These are phyloP conservation scores for Ceratobasidium sp. DNA, from an alignment of 1,284 basidiomycete genomes.

Conservation along the genomic window DNA sequence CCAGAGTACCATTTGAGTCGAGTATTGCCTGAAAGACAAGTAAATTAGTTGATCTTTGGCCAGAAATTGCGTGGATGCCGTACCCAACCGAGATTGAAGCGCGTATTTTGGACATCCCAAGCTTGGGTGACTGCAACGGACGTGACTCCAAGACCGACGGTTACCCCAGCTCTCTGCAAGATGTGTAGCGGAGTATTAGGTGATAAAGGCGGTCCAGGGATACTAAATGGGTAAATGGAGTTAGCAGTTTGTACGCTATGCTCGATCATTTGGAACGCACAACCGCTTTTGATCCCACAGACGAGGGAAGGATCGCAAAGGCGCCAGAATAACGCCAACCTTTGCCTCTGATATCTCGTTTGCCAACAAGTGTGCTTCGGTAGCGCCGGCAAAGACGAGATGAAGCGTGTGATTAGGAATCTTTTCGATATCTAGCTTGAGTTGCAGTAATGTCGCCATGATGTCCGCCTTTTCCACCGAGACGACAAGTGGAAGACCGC, in stretches of 20 bases:
- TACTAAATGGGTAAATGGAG: conserved; percentile 55
- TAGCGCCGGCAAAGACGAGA: conserved; percentile 73
- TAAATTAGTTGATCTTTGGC: conserved; percentile 19
- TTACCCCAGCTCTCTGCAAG: conserved; percentile 75
- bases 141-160: conserved; percentile 72
- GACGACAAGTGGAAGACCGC: conserved; percentile 75
- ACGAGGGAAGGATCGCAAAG: conserved; percentile 70
- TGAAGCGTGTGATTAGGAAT: background rate
- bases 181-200: conserved; percentile 72
- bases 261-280: conserved; percentile 57
- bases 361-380: conserved; percentile 81
- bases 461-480: conserved; percentile 77
- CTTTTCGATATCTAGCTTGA: conserved; percentile 79
- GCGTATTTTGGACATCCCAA: conserved; percentile 74
- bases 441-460: conserved; percentile 77
- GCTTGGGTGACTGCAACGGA: conserved; percentile 59
- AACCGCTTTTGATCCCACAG: conserved; percentile 78
- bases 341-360: conserved; percentile 74
- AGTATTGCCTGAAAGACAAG: conserved; percentile 51
- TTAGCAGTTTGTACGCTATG: background rate
- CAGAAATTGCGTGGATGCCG: conserved; percentile 46
- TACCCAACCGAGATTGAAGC: conserved; percentile 80
- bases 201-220: conserved; percentile 82
- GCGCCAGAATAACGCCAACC: conserved; percentile 79
- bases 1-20: conserved; percentile 64